phyloP scores from a whole-genome alignment of 2,329 filamentous ascomycete species.

The Aspergillus glaucus region DNA sequence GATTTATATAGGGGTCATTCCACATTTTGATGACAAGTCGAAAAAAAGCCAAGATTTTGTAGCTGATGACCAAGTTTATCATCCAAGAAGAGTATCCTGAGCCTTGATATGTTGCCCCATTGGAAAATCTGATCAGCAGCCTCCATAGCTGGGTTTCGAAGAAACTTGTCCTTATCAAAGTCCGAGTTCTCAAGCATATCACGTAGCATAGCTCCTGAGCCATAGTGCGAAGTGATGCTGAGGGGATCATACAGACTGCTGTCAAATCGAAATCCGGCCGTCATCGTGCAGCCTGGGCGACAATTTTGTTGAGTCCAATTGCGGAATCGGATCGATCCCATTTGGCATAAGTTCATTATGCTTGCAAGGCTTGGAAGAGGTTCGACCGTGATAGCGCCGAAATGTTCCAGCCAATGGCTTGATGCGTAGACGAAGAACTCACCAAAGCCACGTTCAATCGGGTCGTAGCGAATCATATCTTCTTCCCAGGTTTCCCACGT shows the following conservation, averaged over 20 bases:
- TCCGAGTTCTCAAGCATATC: slow-evolving; percentile 19
- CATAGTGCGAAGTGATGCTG: slow-evolving; percentile 28
- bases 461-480: slow-evolving; percentile 21
- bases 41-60: slow-evolving; percentile 7
- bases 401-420: slow-evolving; percentile 31
- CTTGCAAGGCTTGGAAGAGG: slow-evolving; percentile 9
- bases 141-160: slow-evolving; percentile 8
- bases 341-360: slow-evolving; percentile 8
- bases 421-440: slow-evolving; percentile 32
- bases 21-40: slow-evolving; percentile 8
- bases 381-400: slow-evolving; percentile 12
- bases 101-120: slow-evolving; percentile 20
- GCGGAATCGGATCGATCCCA: slow-evolving; percentile 21
- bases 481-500: slow-evolving; percentile 28
- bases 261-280: slow-evolving; percentile 25
- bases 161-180: slow-evolving; percentile 10
- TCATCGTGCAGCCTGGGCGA: slow-evolving; percentile 25
- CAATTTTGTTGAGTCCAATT: slow-evolving; percentile 30
- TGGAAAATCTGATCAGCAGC: slow-evolving; percentile 23
- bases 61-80: slow-evolving; percentile 13
- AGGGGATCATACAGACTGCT: slow-evolving; percentile 30
- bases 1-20: slow-evolving; percentile 3
- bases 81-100: slow-evolving; percentile 14
- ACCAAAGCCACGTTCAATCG: slow-evolving; percentile 19
- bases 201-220: slow-evolving; percentile 25